Conservation (phyloP, 257 asterid species). For the Solanum rostratum region DNA sequence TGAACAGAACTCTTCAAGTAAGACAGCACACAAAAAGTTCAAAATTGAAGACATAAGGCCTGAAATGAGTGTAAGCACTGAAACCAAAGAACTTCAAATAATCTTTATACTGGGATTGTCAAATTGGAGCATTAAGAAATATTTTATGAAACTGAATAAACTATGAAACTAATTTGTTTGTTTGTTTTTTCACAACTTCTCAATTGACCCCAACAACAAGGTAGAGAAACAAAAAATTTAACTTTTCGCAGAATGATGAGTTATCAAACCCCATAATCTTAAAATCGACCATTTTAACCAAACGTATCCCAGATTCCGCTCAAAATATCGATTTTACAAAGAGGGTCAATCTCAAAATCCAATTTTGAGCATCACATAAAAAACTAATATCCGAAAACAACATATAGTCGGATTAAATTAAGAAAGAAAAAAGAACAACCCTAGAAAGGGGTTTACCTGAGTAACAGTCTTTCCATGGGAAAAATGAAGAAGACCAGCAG, state of each 20-base stretch:
- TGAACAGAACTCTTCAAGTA: background rate
- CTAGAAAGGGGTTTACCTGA: conserved; percentile 40
- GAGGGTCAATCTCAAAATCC: background rate
- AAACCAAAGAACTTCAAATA: background rate
- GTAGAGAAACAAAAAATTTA: background rate
- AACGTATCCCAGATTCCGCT: background rate
- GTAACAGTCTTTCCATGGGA: conserved; percentile 93
- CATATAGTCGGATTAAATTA: background rate
- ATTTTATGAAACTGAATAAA: background rate
- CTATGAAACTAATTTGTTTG: background rate
- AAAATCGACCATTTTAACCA: background rate
- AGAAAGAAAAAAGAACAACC: background rate
- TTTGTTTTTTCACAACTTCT: background rate
- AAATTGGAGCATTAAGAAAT: background rate
- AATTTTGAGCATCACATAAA: background rate
- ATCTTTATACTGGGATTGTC: background rate
- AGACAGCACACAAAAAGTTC: background rate
- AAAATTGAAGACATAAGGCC: background rate
- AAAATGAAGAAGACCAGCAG: conserved; percentile 82
- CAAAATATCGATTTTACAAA: background rate
- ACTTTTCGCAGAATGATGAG: background rate
- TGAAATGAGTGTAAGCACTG: background rate
- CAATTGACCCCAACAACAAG: background rate
- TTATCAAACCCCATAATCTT: background rate
- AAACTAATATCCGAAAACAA: background rate